Conservation (phyloP, 1,284 basidiomycete species). For the Ustilago esculenta region DNA sequence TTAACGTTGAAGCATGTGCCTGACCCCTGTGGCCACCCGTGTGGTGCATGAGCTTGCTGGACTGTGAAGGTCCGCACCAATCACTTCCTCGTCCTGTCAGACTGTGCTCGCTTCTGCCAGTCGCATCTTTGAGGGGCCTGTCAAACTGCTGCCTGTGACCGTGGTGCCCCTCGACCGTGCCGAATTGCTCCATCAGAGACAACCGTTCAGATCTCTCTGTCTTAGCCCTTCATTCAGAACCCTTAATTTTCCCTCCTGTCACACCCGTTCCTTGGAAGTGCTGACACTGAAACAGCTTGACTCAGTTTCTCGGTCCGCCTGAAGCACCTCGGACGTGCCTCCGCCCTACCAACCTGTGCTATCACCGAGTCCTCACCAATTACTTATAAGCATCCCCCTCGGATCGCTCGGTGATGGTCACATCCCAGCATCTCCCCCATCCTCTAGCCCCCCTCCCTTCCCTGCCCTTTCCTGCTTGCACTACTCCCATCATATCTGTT, state of each 20-base stretch:
- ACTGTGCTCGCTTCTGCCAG: constrained; percentile 19
- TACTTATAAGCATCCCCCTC: constrained; percentile 43
- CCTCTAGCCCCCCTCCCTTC: constrained; percentile 15
- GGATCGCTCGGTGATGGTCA: constrained; percentile 47
- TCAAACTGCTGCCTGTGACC: constrained; percentile 2
- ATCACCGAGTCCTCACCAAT: constrained; percentile 33
- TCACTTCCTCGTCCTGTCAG: constrained; percentile 28
- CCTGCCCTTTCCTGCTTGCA: constrained; percentile 1
- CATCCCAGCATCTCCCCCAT: constrained; percentile 22
- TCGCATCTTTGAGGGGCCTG: constrained; percentile 3
- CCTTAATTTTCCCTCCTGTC: constrained; percentile 11
- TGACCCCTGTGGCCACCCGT: not conserved
- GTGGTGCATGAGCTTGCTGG: constrained; percentile 12
- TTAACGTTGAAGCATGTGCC: not conserved
- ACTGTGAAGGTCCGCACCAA: constrained; percentile 11
- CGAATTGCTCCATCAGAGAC: no score
- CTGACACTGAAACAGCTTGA: constrained; percentile 35
- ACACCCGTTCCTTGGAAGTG: constrained; percentile 5
- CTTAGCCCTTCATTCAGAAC: not conserved
- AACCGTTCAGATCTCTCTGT: no score
- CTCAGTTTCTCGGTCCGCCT: constrained; percentile 26
- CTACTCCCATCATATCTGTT: constrained; percentile 42
- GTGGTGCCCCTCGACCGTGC: constrained; percentile 2
- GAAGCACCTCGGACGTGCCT: constrained; percentile 44
- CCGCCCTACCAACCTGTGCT: constrained; percentile 18